Evolutionary conservation across 1,284 basidiomycete species (phyloP), one percentile per base, ranked within the genome.

Genomic region (Ustilago sp.): DNA sequence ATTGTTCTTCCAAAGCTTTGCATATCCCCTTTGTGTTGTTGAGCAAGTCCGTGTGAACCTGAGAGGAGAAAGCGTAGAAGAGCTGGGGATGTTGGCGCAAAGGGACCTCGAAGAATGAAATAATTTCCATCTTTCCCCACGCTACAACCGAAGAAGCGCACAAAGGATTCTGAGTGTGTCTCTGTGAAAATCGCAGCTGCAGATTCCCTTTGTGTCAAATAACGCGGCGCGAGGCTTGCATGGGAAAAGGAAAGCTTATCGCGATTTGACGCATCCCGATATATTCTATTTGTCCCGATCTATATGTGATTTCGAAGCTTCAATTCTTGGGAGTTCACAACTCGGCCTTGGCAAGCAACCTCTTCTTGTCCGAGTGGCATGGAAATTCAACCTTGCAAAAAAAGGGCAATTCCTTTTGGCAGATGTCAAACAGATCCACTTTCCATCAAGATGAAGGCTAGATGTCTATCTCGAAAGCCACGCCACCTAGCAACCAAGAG

Each of bases 141-240:
- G 53, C 53, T 34, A 19, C 7, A 31, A 28, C 3, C 23, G 3
- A 28, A 28, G 23, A 31, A 28, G 13, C 1, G 34, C 28, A 52
- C 51, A 53, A 53, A 53, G 51, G 51, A 34, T 53, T 50, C 31
- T 50, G 45, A 48, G 23, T 8, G 9, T 41, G 23, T 28, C 23
- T 28, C 23, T 15, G 15, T 7, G 28, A 48, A 23, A 48, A 8
- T 13, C 23, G 8, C 45, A 31, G 15, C 12, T 32, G 7, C 28
- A 50, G 2, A 11, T 50, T 50, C 51, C 51, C 51, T 53, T 53
- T 53, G 51, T 53, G 51, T 53, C 51, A 53, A 53, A 35, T 12
- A 53, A 36, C 51, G 51, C 51, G 51, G 23, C 34, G 51, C 48
- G 11, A 19, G 23, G 1, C 47, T 31, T 12, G 48, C 35, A 34